Evolutionary conservation across 345 rosid genomes (phyloP), one percentile per base, ranked within the genome.

Genomic region (Salix viminalis): DNA sequence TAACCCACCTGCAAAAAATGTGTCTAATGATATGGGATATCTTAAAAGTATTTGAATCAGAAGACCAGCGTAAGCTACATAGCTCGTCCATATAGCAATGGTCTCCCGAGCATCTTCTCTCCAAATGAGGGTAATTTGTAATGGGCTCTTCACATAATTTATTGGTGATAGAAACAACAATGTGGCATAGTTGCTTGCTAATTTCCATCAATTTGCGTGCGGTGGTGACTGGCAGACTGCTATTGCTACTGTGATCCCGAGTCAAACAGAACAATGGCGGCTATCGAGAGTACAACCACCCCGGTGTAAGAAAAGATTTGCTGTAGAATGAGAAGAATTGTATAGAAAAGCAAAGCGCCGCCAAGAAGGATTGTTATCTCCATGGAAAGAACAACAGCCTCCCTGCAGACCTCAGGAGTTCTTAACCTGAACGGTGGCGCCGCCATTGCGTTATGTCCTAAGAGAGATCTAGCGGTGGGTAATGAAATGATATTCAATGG

Each of bases 361-460:
- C 52, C 52, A 46, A 46, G 52, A 46, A 46, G 52, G 19, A 46
- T 46, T 15, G 52, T 50, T 50, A 18, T 50, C 56, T 50, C 56
- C 56, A 50, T 18, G 16, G 52, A 46, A 46, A 46, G 52, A 46
- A 46, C 52, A 46, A 46, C 52, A 46, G 52, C 52, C 52, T 46
- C 52, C 18, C 69, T 37, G 26, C 34, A 30, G 12, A 66, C 70
- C 36, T 66, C 70, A 15, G 39, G 42, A 44, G 37, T 32, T 34
- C 70, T 66, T 66, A 66, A 39, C 70, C 70, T 66, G 36, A 19
- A 14, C 19, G 46, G 70, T 66, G 46, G 70, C 70, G 36, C 70
- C 42, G 34, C n/a, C 70, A 66, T 66, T 30, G 12, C 21, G 52
- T 46, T 46, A 15, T 14, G 52, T 15, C 1, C 6, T 46, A 9